These are phyloP conservation scores for Mycena filopes DNA, from an alignment of 768 basidiomycete species.

Conservation along the genomic window DNA sequence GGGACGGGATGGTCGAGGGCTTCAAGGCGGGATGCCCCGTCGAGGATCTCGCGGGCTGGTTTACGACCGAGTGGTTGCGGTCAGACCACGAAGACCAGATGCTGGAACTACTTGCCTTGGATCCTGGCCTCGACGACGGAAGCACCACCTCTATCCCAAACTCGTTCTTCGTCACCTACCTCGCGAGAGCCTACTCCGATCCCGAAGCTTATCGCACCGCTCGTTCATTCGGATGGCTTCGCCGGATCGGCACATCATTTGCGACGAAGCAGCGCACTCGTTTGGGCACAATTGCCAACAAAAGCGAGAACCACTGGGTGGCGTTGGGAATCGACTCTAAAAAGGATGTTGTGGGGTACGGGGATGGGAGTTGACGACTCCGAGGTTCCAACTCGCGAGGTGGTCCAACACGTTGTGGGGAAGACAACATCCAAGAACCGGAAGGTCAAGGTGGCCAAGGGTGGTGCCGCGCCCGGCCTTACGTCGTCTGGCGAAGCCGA, in stretches of 20 bases:
- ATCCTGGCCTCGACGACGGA: slow-evolving; percentile 11
- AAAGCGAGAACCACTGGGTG: slow-evolving; percentile 17
- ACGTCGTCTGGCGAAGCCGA: background rate
- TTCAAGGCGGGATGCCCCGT: slow-evolving; percentile 5
- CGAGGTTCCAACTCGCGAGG: slow-evolving; percentile 3
- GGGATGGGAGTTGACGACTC: slow-evolving; percentile 13
- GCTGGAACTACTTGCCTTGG: slow-evolving; percentile 6
- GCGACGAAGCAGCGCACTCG: slow-evolving; percentile 5
- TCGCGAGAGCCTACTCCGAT: slow-evolving; percentile 18
- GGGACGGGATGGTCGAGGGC: slow-evolving; percentile 7
- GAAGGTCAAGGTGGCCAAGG: background rate
- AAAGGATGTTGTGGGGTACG: slow-evolving; percentile 2
- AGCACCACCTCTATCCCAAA: background rate
- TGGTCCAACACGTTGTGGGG: background rate
- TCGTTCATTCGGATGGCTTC: slow-evolving; percentile 3
- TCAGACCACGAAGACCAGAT: no score
- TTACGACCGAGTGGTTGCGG: slow-evolving; percentile 19
- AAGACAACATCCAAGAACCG: slow-evolving; percentile 1
- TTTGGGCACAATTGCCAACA: slow-evolving; percentile 13
- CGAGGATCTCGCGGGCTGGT: slow-evolving; percentile 11
- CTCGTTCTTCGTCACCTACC: background rate
- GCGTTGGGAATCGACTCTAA: slow-evolving; percentile 12
- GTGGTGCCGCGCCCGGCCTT: no score
- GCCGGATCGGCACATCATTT: slow-evolving; percentile 11
- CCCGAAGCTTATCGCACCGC: slow-evolving; percentile 2